Percentiles rank a stretch among this genome's conserved stretches.
Conservation (phyloP, 257 asterid species). For the Solanum phureja region DNA sequence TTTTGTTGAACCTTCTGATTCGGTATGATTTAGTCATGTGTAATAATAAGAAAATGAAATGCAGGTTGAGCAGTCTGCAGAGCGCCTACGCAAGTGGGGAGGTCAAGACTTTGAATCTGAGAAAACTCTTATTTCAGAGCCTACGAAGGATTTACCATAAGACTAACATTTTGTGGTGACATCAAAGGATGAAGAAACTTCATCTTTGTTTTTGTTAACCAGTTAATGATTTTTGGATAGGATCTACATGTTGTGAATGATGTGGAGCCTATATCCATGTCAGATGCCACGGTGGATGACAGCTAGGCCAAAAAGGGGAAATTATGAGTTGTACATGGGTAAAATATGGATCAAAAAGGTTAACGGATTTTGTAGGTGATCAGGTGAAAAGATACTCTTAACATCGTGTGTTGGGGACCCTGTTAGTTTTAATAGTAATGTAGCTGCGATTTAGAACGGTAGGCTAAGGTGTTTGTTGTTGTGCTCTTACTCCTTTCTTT, state of each 20-base stretch:
- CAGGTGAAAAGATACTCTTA: not conserved
- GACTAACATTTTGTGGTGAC: not conserved
- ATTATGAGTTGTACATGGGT: not conserved
- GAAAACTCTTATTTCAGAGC: not conserved
- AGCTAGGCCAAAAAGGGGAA: not conserved
- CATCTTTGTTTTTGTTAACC: not conserved
- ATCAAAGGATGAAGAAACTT: not conserved
- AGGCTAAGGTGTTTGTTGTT: not conserved
- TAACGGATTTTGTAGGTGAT: not conserved
- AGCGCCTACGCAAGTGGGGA: slow-evolving; percentile 64
- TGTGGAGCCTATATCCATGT: not conserved
- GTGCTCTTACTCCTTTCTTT: not conserved
- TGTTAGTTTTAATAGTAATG: not conserved
- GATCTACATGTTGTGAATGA: not conserved
- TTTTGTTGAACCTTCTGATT: not conserved
- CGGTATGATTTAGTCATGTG: not conserved
- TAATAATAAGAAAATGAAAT: not conserved
- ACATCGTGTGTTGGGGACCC: not conserved
- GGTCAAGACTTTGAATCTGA: slow-evolving; percentile 21
- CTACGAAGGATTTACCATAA: not conserved
- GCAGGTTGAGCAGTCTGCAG: slow-evolving; percentile 55
- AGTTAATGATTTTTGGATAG: not conserved
- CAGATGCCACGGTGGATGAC: not conserved
- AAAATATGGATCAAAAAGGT: not conserved
- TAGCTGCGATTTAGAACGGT: not conserved